A percentile compares a stretch with the other conserved stretches of the same genome.
These are phyloP conservation scores for Solanum pinnatisectum DNA, from an alignment of 257 asterid species.

Conservation along the genomic window DNA sequence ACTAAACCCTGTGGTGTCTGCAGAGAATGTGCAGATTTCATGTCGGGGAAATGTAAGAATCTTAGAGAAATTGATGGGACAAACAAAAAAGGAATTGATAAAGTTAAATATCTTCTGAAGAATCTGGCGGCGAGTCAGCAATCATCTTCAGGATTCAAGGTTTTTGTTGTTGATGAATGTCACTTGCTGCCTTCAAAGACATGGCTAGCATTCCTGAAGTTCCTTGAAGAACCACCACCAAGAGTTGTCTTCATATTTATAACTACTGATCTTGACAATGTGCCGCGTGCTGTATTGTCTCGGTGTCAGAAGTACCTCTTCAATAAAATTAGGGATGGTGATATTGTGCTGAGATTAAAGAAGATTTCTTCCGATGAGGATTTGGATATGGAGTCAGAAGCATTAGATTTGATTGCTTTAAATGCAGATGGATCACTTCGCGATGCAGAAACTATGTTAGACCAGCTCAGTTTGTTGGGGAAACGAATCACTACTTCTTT, in stretches of 20 bases:
- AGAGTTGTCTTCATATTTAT: constrained; percentile 58
- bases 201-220: constrained; percentile 70
- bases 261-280: constrained; percentile 69
- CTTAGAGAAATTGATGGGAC: constrained; percentile 73
- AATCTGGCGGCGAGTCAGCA: constrained; percentile 27
- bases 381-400: constrained; percentile 70
- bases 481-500: constrained; percentile 72
- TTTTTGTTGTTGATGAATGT: constrained; percentile 77
- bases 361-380: constrained; percentile 60
- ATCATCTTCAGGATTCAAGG: constrained; percentile 39
- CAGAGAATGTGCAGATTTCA: constrained; percentile 62
- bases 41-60: constrained; percentile 59
- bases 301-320: constrained; percentile 86
- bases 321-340: constrained; percentile 64
- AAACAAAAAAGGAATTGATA: constrained; percentile 51
- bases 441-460: constrained; percentile 95
- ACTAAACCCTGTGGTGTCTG: constrained; percentile 89
- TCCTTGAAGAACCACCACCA: constrained; percentile 70
- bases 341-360: constrained; percentile 58
- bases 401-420: constrained; percentile 71
- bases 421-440: constrained; percentile 94
- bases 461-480: constrained; percentile 91
- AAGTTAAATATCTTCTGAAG: constrained; percentile 48
- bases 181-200: constrained; percentile 82
- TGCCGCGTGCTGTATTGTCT: constrained; percentile 73